phyloP scores from a whole-genome alignment of 78 protist species.

The Capsaspora owczarzaki region DNA sequence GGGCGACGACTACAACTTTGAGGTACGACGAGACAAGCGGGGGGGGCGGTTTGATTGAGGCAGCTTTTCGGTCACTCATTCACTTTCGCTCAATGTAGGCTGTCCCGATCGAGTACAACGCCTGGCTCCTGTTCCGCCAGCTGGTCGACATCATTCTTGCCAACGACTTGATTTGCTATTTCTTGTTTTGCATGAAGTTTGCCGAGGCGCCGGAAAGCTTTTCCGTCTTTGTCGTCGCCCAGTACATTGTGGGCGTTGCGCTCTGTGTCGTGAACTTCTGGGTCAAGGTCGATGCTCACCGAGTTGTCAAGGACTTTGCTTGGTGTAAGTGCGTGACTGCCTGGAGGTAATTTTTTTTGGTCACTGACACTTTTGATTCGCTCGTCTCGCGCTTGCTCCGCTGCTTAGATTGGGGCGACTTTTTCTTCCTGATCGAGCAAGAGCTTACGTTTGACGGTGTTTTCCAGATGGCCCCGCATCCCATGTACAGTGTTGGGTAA shows the following conservation, averaged over 20 bases:
- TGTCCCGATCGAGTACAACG: conserved; percentile 54
- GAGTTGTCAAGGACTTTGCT: conserved; percentile 79
- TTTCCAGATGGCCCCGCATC: conserved; percentile 80
- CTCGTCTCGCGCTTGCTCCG: too few relatives aligned
- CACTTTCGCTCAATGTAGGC: too few relatives aligned
- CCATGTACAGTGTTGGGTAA: conserved; percentile 81
- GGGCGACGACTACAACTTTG: conserved; percentile 49
- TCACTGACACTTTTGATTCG: not conserved
- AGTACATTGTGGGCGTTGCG: conserved; percentile 46
- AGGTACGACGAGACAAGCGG: too few relatives aligned
- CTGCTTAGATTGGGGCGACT: conserved; percentile 76
- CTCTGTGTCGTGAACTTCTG: conserved; percentile 50
- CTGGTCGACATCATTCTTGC: conserved; percentile 67
- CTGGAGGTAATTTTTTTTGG: not conserved
- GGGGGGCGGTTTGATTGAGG: too few relatives aligned
- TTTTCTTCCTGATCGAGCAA: conserved; percentile 70
- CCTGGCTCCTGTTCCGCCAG: conserved; percentile 76
- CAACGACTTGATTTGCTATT: conserved; percentile 49
- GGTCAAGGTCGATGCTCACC: conserved; percentile 78
- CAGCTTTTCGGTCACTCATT: too few relatives aligned
- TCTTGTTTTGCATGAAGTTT: not conserved
- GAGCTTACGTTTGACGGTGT: conserved; percentile 70
- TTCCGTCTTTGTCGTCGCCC: conserved; percentile 14
- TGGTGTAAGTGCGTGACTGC: conserved; percentile 47
- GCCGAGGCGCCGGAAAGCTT: conserved; percentile 23